Percentiles rank a stretch among this genome's conserved stretches.
These are phyloP conservation scores for Babesia ovis DNA, from an alignment of 169 alveolate genomes.

Conservation along the genomic window DNA sequence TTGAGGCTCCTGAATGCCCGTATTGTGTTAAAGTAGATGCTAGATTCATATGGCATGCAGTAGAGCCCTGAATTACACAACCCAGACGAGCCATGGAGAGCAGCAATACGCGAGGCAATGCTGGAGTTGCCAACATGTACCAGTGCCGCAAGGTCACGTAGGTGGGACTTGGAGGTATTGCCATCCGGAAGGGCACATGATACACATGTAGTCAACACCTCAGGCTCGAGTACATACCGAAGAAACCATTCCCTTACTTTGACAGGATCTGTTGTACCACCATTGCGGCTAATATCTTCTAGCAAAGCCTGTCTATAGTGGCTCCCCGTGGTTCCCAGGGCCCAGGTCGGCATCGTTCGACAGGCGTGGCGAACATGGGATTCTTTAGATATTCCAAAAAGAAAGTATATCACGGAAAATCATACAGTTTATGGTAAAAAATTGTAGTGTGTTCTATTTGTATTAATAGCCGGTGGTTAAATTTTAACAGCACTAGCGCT, in stretches of 20 bases:
- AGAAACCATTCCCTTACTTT: slow-evolving; percentile 9
- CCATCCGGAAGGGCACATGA: slow-evolving; percentile 6
- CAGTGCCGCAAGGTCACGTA: slow-evolving; percentile 6
- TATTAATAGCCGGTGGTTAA: not conserved
- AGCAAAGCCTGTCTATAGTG: slow-evolving; percentile 18
- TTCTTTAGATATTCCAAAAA: not conserved
- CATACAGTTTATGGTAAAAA: too few species aligned
- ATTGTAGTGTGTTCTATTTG: too few species aligned
- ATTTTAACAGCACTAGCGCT: too few species aligned
- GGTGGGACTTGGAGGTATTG: not conserved
- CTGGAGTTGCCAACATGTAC: slow-evolving; percentile 30
- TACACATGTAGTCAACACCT: slow-evolving; percentile 11
- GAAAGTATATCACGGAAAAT: too few species aligned
- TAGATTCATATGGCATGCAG: slow-evolving; percentile 46
- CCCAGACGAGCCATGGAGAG: slow-evolving; percentile 43
- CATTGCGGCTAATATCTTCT: not conserved
- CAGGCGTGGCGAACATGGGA: not conserved
- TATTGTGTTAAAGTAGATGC: slow-evolving; percentile 15
- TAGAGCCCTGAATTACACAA: slow-evolving; percentile 18
- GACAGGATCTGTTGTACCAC: not conserved
- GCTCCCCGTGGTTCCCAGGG: slow-evolving; percentile 9
- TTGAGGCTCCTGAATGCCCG: not conserved
- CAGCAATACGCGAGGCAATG: slow-evolving; percentile 25
- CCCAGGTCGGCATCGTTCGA: slow-evolving; percentile 34
- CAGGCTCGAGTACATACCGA: slow-evolving; percentile 33